Base-by-base conservation (phyloP, 2,329 filamentous ascomycete genomes). In the Ascochyta lentis region DNA sequence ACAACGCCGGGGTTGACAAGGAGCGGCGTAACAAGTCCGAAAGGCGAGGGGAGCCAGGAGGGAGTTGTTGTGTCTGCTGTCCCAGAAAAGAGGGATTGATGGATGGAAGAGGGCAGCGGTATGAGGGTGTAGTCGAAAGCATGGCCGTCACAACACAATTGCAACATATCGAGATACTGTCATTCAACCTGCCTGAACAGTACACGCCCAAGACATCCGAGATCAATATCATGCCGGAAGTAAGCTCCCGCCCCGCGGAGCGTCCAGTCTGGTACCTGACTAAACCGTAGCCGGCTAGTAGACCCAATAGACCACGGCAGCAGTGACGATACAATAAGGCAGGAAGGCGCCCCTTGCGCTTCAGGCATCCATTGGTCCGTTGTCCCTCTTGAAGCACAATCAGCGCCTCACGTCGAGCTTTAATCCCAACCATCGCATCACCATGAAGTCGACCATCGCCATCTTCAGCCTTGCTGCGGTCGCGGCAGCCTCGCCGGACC, bases 71-170 rank as follows among this genome's bases (percentile, higher is more conserved):
- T 56, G 34, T 55, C 58, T 35, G 55, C 63, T 27, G 49, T 45
- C 16, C 23, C 58, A 13, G 62, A 59, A 46, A 70, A 69, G 49
- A 43, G 51, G 51, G 66, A 68, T 47, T 70, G 42, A 63, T 5
- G 33, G 8, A 9, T 5, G n/a, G 4, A n/a, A 22, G 4, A 23
- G 9, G 19, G 37, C 19, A 23, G 12, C 10, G 37, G n/a, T 24
- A 13, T 9, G 19, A 23, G 37, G 16, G 37, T 13, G 16, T 39
- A 39, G 10, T 6, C 7, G 16, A 22, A 23, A 10, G 7, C 16
- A 22, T 39, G 22, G 37, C 39, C 23, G 15, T 16, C 5, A 27
- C 9, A 39, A 23, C 37, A 24, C 9, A 22, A 24, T 12, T 6
- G 4, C n/a, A 22, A 38, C 34, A 22, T 22, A 23, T 22, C 16